phyloP scores from a whole-genome alignment of 1,139 yeast species.

The Yamadazyma oceani region DNA sequence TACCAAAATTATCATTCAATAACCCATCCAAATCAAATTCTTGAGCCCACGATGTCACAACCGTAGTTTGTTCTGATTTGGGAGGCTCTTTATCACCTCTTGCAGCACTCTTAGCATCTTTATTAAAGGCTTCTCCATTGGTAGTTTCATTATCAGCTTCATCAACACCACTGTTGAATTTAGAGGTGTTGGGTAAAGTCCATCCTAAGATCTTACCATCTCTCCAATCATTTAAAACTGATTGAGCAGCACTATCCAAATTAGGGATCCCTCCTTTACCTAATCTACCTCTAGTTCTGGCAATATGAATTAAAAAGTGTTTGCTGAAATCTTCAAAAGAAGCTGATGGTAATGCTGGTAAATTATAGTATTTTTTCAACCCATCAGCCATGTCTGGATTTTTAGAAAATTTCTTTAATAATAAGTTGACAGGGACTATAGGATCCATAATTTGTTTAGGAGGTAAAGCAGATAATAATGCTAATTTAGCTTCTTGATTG shows the following conservation, averaged over 20 bases:
- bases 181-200: conserved; percentile 77
- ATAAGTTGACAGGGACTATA: conserved; percentile 71
- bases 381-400: conserved; percentile 73
- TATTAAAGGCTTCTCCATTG: conserved; percentile 23
- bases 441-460: conserved; percentile 87
- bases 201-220: conserved; percentile 94
- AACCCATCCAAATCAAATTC: conserved; percentile 91
- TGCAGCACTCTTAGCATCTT: conserved; percentile 39
- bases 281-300: conserved; percentile 88
- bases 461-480: conserved; percentile 86
- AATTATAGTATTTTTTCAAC: conserved; percentile 66
- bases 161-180: conserved; percentile 17
- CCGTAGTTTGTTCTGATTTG: conserved; percentile 70
- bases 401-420: conserved; percentile 73
- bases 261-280: conserved; percentile 95
- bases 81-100: conserved; percentile 50
- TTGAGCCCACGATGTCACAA: conserved; percentile 89
- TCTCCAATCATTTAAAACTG: conserved; percentile 93
- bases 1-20: conserved; percentile 31
- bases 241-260: conserved; percentile 76
- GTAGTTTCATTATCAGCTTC: conserved; percentile 17
- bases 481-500: conserved; percentile 84
- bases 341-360: conserved; percentile 77
- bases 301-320: conserved; percentile 87
- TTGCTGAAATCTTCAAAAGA: conserved; percentile 70